These are phyloP conservation scores for Paraphoma chrysanthemicola DNA, from an alignment of 2,329 filamentous ascomycete species.

Conservation along the genomic window DNA sequence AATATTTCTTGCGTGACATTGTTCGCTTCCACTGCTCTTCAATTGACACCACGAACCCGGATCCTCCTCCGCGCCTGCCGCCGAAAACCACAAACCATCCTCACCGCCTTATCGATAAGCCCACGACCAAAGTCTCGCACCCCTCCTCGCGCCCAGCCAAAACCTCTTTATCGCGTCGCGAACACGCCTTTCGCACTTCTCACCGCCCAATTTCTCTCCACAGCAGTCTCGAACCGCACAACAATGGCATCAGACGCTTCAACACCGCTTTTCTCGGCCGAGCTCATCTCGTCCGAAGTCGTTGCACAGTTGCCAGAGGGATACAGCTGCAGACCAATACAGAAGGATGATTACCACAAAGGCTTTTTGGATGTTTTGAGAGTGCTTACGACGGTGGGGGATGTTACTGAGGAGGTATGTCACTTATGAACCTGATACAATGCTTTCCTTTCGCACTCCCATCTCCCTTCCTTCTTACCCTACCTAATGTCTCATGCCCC, in stretches of 20 bases:
- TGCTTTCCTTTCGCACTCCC: not conserved
- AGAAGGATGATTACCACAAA: conserved; percentile 75
- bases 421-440: not conserved
- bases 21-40: not conserved
- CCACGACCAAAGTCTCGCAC: not conserved
- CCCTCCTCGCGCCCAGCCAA: not conserved
- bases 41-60: not conserved
- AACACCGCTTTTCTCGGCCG: conserved; percentile 74
- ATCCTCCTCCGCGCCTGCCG: not conserved
- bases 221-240: conserved; percentile 3
- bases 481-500: too few species aligned
- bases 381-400: conserved; percentile 91
- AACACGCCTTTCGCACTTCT: not conserved
- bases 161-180: not conserved
- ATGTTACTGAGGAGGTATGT: conserved; percentile 71
- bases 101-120: conserved; percentile 40
- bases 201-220: not conserved
- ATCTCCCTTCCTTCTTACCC: not conserved
- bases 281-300: conserved; percentile 80
- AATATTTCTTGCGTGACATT: not conserved
- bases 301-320: conserved; percentile 75
- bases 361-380: conserved; percentile 92
- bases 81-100: not conserved
- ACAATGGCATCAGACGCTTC: conserved; percentile 27
- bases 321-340: conserved; percentile 83